phyloP scores from a whole-genome alignment of 1,139 yeast species.

The Taphrina pruni region DNA sequence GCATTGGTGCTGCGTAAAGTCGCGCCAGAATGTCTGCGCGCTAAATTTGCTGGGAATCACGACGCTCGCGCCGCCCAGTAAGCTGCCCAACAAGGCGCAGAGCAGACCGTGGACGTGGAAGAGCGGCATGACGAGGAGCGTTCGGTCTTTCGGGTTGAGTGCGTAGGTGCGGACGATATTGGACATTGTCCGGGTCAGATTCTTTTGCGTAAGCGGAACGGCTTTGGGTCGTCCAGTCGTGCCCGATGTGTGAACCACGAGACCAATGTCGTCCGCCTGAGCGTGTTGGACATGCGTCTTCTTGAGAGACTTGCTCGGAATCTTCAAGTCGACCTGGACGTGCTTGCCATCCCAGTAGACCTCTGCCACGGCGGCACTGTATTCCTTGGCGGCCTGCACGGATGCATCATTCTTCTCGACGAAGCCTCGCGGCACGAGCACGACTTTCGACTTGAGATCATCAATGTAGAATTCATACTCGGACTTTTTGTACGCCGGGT shows the following conservation, averaged over 20 bases:
- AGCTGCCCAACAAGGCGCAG: conserved; percentile 65
- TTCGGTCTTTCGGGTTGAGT: conserved; percentile 57
- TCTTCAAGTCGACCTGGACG: conserved; percentile 55
- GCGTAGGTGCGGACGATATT: conserved; percentile 65
- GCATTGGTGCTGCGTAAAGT: conserved; percentile 59
- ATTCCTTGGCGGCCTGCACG: conserved; percentile 59
- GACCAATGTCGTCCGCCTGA: conserved; percentile 60
- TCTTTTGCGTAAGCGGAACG: conserved; percentile 68
- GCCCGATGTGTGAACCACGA: conserved; percentile 71
- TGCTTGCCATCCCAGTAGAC: conserved; percentile 56
- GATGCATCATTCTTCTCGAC: conserved; percentile 52
- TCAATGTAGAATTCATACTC: conserved; percentile 68
- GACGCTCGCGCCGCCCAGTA: conserved; percentile 65
- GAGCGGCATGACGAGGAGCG: conserved; percentile 72
- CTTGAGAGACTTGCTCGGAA: conserved; percentile 47
- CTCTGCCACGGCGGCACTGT: conserved; percentile 59
- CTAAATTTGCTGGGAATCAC: conserved; percentile 65
- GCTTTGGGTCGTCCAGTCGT: conserved; percentile 74
- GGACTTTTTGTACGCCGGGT: conserved; percentile 62
- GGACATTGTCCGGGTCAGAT: conserved; percentile 63
- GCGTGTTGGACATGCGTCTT: conserved; percentile 56
- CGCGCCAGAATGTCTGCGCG: conserved; percentile 64
- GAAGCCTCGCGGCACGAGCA: conserved; percentile 62
- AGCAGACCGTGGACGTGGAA: conserved; percentile 75
- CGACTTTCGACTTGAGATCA: conserved; percentile 62